phyloP scores from a whole-genome alignment of 1,284 basidiomycete genomes.

The Microbotryum silenes-acaulis region DNA sequence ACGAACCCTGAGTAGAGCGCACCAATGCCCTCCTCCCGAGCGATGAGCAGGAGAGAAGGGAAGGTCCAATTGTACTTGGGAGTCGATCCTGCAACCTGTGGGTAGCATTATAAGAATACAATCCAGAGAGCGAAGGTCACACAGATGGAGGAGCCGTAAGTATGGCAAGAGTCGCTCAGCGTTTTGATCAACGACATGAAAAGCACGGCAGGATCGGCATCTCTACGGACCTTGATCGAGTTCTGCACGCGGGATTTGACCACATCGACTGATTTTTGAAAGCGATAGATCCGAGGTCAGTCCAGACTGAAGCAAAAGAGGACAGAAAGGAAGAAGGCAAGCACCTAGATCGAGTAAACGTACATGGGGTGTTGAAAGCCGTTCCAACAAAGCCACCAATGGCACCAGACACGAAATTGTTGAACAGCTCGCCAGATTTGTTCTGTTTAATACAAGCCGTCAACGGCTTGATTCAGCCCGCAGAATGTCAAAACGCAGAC shows the following conservation, averaged over 20 bases:
- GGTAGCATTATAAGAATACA: background rate
- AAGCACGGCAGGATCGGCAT: background rate
- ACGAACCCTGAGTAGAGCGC: conserved; percentile 94
- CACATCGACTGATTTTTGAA: conserved; percentile 56
- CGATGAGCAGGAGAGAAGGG: conserved; percentile 60
- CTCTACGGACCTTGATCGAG: conserved; percentile 45
- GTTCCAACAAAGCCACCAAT: conserved; percentile 85
- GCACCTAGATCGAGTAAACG: conserved; percentile 15
- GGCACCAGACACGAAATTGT: conserved; percentile 86
- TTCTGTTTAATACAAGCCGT: conserved; percentile 44
- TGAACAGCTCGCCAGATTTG: conserved; percentile 63
- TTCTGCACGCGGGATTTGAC: conserved; percentile 95
- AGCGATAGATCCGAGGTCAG: conserved; percentile 69
- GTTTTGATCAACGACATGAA: background rate
- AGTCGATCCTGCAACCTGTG: conserved; percentile 52
- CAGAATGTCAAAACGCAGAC: no score
- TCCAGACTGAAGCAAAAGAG: conserved; percentile 40
- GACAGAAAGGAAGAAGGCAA: background rate
- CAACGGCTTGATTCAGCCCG: background rate
- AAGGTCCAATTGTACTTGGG: conserved; percentile 93
- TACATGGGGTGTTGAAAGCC: conserved; percentile 47
- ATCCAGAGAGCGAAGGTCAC: background rate
- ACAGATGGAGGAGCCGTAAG: background rate
- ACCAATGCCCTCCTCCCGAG: conserved; percentile 77
- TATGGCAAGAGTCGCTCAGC: background rate